phyloP scores from a whole-genome alignment of 192 early-diverging fungal genomes.

The Coemansia erecta region DNA sequence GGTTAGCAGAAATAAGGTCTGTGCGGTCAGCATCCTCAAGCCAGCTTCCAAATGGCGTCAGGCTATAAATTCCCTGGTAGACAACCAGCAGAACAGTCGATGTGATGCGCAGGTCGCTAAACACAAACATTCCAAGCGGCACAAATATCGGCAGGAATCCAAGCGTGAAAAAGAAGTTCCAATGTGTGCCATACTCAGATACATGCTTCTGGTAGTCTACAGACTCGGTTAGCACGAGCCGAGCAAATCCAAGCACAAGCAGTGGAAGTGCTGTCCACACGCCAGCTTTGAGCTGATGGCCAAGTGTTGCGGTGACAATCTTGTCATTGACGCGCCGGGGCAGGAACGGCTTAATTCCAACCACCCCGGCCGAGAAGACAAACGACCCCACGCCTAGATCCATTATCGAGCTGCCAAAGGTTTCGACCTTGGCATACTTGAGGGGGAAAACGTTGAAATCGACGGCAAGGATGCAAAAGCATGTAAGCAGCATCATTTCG shows the following conservation, averaged over 20 bases:
- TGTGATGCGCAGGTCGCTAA: conserved; percentile 58
- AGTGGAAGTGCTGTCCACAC: conserved; percentile 61
- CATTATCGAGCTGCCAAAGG: conserved; percentile 91
- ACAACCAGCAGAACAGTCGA: conserved; percentile 54
- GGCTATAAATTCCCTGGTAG: conserved; percentile 62
- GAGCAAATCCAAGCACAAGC: conserved; percentile 70
- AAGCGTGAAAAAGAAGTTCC: conserved; percentile 98
- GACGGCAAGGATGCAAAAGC: conserved; percentile 87
- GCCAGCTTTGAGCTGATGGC: conserved; percentile 52
- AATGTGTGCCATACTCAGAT: conserved; percentile 94
- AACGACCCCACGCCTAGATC: conserved; percentile 92
- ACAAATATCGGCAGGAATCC: conserved; percentile 81
- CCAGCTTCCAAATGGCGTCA: conserved; percentile 65
- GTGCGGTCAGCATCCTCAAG: conserved; percentile 73
- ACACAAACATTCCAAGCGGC: conserved; percentile 57
- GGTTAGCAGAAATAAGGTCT: conserved; percentile 77
- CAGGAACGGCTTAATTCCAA: conserved; percentile 64
- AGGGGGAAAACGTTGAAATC: conserved; percentile 92
- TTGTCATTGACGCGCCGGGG: conserved; percentile 32
- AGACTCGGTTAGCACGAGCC: conserved; percentile 69
- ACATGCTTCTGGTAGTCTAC: conserved; percentile 94
- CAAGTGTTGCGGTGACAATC: conserved; percentile 19
- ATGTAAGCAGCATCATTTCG: conserved; percentile 74
- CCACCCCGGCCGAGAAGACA: conserved; percentile 88
- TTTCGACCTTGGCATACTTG: conserved; percentile 87